Evolutionary conservation across 768 basidiomycete species (phyloP).

Genomic region (Agaricus blazei): DNA sequence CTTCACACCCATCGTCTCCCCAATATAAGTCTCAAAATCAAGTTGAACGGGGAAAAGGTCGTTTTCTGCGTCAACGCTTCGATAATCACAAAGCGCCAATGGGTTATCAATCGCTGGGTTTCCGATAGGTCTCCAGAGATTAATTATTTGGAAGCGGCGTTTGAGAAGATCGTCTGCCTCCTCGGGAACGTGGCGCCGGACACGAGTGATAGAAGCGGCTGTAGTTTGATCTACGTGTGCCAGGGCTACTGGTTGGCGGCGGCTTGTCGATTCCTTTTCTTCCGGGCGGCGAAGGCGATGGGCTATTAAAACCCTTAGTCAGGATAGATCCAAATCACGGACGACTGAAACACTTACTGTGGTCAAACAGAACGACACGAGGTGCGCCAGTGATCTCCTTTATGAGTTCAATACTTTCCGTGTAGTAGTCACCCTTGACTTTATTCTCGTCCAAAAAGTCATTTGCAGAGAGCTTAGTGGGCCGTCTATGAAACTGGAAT

Average conservation of each 20-base stretch:
- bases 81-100: slow-evolving; percentile 35
- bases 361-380: no score
- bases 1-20: slow-evolving; percentile 43
- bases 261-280: slow-evolving; percentile 6
- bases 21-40: slow-evolving; percentile 43
- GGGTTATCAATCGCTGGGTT: slow-evolving; percentile 34
- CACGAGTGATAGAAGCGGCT: slow-evolving; percentile 27
- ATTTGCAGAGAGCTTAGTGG: no score
- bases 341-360: no score
- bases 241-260: slow-evolving; percentile 17
- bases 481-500: no score
- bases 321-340: no score
- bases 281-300: slow-evolving; percentile 14
- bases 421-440: no score
- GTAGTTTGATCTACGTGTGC: slow-evolving; percentile 38
- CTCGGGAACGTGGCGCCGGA: slow-evolving; percentile 30
- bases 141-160: slow-evolving; percentile 40
- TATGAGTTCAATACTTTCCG: no score
- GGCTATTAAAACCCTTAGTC: slow-evolving; percentile 15
- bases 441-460: no score
- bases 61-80: slow-evolving; percentile 30
- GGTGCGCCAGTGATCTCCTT: no score
- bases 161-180: slow-evolving; percentile 30
- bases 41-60: slow-evolving; percentile 41
- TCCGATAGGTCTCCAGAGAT: slow-evolving; percentile 41